phyloP scores from a whole-genome alignment of 2,329 filamentous ascomycete genomes.

The Cladosporium colombiae region DNA sequence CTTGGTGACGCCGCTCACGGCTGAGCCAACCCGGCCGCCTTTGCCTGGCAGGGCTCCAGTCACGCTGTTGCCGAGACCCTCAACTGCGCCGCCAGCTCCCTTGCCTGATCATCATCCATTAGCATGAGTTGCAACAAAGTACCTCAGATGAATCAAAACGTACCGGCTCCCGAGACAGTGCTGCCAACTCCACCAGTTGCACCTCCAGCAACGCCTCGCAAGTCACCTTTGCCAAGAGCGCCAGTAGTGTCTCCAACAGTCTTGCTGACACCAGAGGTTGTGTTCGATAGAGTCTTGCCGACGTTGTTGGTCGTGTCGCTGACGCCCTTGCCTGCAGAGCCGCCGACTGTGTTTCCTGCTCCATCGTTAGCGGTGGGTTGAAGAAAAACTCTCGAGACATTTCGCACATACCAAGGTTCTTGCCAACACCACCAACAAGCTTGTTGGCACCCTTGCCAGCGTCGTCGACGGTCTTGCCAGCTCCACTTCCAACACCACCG shows the following conservation, averaged over 20 bases:
- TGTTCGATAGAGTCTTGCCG: conserved; percentile 44
- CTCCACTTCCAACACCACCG: conserved; percentile 32
- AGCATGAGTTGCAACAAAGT: conserved; percentile 25
- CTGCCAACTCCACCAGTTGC: conserved; percentile 40
- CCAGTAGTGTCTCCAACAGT: conserved; percentile 48
- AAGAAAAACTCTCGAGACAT: neutral
- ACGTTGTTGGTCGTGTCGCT: conserved; percentile 44
- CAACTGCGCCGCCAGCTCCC: conserved; percentile 33
- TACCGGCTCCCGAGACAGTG: conserved; percentile 36
- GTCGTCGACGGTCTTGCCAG: conserved; percentile 28
- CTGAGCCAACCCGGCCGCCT: conserved; percentile 39
- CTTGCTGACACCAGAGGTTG: conserved; percentile 45
- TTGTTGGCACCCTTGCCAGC: conserved; percentile 18
- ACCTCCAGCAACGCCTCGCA: conserved; percentile 42
- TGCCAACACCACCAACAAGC: conserved; percentile 17
- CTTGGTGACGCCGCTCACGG: conserved; percentile 46
- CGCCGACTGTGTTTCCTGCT: conserved; percentile 27
- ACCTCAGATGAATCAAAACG: conserved; percentile 13
- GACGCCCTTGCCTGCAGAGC: conserved; percentile 39
- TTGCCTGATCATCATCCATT: conserved; percentile 23
- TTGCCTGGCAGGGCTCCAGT: conserved; percentile 41
- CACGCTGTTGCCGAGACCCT: conserved; percentile 37
- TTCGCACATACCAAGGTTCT: conserved; percentile 19
- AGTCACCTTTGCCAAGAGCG: conserved; percentile 46
- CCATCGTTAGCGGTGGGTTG: neutral